phyloP scores from a whole-genome alignment of 139 green algal species.

The Trebouxia sp. region DNA sequence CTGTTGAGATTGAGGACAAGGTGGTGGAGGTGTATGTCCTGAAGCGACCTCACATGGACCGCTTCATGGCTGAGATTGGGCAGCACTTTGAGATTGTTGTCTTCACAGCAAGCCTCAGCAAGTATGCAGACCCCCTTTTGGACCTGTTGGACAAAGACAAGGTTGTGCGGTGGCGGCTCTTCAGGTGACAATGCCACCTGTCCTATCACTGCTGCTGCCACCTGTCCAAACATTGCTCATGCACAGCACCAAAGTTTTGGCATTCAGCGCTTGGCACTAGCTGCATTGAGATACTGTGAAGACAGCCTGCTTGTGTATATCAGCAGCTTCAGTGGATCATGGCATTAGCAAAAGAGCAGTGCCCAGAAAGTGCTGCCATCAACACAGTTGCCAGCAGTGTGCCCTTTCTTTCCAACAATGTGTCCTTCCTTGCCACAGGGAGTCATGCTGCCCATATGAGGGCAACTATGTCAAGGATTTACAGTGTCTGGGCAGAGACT shows the following conservation, averaged over 20 bases:
- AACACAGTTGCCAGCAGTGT: too few species aligned
- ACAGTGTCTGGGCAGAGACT: conserved; percentile 77
- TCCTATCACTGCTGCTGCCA: neutral
- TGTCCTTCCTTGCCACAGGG: too few species aligned
- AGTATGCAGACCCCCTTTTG: conserved; percentile 91
- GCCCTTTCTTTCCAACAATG: too few species aligned
- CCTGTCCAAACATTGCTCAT: neutral
- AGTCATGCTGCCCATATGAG: conserved; percentile 88
- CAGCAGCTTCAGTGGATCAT: too few species aligned
- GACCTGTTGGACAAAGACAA: conserved; percentile 85
- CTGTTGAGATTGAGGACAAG: conserved; percentile 84
- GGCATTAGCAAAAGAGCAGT: too few species aligned
- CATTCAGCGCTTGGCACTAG: too few species aligned
- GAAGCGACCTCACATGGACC: conserved; percentile 92
- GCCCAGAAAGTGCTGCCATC: too few species aligned
- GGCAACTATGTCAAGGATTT: conserved; percentile 94
- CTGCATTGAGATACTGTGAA: too few species aligned
- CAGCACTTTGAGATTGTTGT: conserved; percentile 84
- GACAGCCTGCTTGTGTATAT: too few species aligned
- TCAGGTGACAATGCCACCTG: conserved; percentile 40
- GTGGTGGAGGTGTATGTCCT: conserved; percentile 92
- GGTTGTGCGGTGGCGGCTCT: conserved; percentile 87
- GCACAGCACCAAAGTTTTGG: neutral
- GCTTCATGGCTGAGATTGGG: conserved; percentile 82
- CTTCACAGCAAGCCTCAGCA: conserved; percentile 91